phyloP scores from a whole-genome alignment of 371 early-diverging fungal species.

The Funneliformis caledonium region DNA sequence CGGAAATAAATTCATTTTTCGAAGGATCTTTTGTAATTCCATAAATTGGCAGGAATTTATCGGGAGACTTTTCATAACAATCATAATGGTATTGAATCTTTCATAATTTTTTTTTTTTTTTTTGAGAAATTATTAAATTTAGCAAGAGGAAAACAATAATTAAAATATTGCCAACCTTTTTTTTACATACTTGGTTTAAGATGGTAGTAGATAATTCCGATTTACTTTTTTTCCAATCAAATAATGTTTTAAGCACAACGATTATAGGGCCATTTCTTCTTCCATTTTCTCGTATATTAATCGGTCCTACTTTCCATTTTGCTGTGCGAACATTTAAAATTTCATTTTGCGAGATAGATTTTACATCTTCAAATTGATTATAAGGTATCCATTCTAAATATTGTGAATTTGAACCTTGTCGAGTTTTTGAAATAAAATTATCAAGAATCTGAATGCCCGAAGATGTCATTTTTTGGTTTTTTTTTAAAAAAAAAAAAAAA shows the following conservation, averaged over 20 bases:
- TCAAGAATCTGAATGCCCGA: conserved; percentile 14
- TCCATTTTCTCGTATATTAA: background rate
- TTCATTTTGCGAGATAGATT: background rate
- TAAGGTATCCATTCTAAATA: conserved; percentile 35
- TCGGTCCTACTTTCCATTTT: conserved; percentile 8
- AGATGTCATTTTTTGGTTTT: conserved; percentile 7
- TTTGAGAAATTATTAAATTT: background rate
- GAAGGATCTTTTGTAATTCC: background rate
- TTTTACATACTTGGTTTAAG: background rate
- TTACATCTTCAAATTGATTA: conserved; percentile 2
- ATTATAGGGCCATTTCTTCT: background rate
- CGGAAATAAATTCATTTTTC: conserved; percentile 6
- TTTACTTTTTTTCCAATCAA: background rate
- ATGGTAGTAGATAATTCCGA: background rate
- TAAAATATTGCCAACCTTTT: background rate
- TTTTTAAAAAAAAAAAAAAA: conserved; percentile 42
- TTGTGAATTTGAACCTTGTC: background rate
- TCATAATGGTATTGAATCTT: background rate
- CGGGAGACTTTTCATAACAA: background rate
- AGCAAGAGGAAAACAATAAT: background rate
- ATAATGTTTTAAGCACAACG: background rate
- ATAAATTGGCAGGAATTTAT: conserved; percentile 22
- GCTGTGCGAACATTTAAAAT: background rate
- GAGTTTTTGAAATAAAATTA: conserved; percentile 23
- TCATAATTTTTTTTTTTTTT: background rate